phyloP scores from a whole-genome alignment of 768 basidiomycete species.

The Boletus rubroflammeus region DNA sequence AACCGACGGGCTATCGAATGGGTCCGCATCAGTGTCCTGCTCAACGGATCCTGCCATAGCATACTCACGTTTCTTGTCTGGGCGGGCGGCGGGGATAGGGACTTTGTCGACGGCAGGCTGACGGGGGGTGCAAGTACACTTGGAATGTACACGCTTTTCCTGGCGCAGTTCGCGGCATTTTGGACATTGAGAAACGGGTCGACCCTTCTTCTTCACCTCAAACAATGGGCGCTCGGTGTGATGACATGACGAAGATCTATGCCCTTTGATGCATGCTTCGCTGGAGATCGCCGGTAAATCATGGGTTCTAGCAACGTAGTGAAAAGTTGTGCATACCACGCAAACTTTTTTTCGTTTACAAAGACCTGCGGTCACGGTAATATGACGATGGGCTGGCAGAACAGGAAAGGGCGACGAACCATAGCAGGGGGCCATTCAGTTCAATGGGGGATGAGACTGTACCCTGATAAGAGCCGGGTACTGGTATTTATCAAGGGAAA shows the following conservation, averaged over 20 bases:
- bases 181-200: conserved; percentile 87
- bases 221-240: conserved; percentile 89
- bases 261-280: conserved; percentile 92
- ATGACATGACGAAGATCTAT: conserved; percentile 83
- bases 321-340: conserved; percentile 51
- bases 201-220: conserved; percentile 90
- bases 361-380: conserved; percentile 47
- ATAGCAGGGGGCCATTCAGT: conserved; percentile 18
- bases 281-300: conserved; percentile 38
- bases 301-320: background rate
- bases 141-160: conserved; percentile 76
- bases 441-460: background rate
- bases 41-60: background rate
- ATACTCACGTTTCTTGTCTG: conserved; percentile 33
- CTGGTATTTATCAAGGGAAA: conserved; percentile 3
- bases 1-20: conserved; percentile 55
- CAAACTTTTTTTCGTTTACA: conserved; percentile 69
- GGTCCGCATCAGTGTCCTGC: conserved; percentile 17
- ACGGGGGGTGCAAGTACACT: conserved; percentile 65
- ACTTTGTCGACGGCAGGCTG: conserved; percentile 27
- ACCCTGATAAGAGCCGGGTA: background rate
- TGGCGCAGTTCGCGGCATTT: conserved; percentile 81
- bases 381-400: background rate
- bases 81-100: conserved; percentile 31
- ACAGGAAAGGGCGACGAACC: conserved; percentile 14